Percentiles rank a stretch among this genome's conserved stretches.
Evolutionary conservation across 768 basidiomycete genomes (phyloP).

Genomic region (Lactarius sanguifluus): DNA sequence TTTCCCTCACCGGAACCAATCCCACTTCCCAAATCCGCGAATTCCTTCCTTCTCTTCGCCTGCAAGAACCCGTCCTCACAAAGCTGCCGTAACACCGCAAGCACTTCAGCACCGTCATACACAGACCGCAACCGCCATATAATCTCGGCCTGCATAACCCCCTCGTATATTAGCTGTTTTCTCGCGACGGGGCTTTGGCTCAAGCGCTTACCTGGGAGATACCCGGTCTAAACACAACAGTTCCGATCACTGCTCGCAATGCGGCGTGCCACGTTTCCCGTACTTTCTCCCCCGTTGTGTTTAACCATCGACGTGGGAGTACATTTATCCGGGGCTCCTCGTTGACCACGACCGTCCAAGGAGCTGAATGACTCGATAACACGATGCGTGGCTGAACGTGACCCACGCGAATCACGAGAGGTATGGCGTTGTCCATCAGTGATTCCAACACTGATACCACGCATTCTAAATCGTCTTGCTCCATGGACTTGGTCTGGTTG

Average conservation of each 20-base stretch:
- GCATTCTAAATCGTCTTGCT: constrained; percentile 22
- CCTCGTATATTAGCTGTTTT: not conserved
- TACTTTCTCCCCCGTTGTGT: constrained; percentile 62
- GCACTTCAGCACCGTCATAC: constrained; percentile 74
- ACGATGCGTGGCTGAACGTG: constrained; percentile 57
- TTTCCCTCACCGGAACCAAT: constrained; percentile 45
- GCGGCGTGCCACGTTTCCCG: constrained; percentile 71
- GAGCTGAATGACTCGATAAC: constrained; percentile 47
- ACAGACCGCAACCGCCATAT: constrained; percentile 68
- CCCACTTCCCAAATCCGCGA: constrained; percentile 22
- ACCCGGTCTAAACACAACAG: constrained; percentile 69
- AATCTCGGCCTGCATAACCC: constrained; percentile 54
- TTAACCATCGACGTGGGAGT: constrained; percentile 76
- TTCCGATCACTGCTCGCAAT: constrained; percentile 62
- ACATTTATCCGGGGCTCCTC: constrained; percentile 45
- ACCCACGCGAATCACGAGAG: constrained; percentile 69
- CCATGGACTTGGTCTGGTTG: not conserved
- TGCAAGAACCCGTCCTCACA: constrained; percentile 52
- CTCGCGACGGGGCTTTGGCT: not conserved
- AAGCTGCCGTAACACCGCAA: constrained; percentile 58
- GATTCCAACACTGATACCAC: constrained; percentile 38
- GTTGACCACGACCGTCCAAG: constrained; percentile 60
- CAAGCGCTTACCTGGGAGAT: constrained; percentile 59
- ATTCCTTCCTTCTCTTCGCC: constrained; percentile 34
- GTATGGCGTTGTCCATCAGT: constrained; percentile 49